Conservation (phyloP, 306 rosid genomes). For the Ceratonia siliqua region DNA sequence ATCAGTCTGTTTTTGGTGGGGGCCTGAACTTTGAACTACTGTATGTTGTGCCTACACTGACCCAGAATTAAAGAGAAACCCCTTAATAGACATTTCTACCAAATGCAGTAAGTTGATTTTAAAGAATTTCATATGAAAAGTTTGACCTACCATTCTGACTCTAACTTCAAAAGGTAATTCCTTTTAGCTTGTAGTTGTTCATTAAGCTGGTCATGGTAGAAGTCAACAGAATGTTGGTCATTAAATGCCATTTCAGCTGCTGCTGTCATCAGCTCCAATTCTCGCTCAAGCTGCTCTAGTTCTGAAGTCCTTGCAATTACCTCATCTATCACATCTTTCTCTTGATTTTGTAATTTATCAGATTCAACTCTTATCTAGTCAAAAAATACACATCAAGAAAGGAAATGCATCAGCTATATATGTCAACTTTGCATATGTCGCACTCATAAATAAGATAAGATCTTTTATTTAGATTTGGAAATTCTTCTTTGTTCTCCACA, state of each 20-base stretch:
- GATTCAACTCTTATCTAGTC: constrained; percentile 37
- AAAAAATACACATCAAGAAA: constrained; percentile 35
- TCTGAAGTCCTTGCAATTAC: constrained; percentile 43
- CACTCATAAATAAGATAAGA: not conserved
- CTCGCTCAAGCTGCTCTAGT: constrained; percentile 61
- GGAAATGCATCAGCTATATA: not conserved
- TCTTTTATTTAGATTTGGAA: not conserved
- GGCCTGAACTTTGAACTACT: constrained; percentile 8
- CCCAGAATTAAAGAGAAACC: constrained; percentile 2
- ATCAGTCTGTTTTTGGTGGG: not conserved
- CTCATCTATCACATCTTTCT: constrained; percentile 46
- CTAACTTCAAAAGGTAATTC: constrained; percentile 50
- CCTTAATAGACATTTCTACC: not conserved
- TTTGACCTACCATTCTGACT: constrained; percentile 59
- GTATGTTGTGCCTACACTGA: not conserved
- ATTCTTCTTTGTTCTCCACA: constrained; percentile 15
- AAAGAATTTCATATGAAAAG: constrained; percentile 12
- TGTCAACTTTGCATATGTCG: constrained; percentile 4
- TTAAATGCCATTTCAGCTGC: constrained; percentile 58
- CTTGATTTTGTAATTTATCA: constrained; percentile 44
- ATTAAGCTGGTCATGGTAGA: constrained; percentile 55
- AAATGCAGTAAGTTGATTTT: not conserved
- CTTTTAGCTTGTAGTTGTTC: constrained; percentile 52
- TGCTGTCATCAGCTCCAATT: constrained; percentile 57
- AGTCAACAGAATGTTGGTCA: constrained; percentile 58